Base-by-base conservation (phyloP, 306 rosid genomes). In the Gastrolobium villosum region DNA sequence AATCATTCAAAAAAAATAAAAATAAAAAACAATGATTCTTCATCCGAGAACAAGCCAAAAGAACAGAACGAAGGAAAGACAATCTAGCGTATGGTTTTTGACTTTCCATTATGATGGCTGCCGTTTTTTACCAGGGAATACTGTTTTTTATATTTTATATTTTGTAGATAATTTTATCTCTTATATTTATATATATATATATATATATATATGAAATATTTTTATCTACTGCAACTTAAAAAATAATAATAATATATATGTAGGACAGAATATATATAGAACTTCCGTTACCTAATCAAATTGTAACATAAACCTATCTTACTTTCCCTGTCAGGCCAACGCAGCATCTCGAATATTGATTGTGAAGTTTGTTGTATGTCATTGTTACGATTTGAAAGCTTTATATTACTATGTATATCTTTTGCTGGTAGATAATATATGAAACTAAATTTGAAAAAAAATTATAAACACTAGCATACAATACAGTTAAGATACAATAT, bases 261-360 rank as follows among this genome's bases (percentile, higher is more conserved):
- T 48, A 48, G 13, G 15, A 48, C 0, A 48, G 35, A 54, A 26
- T 54, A 10, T 5, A 5, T 6, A 1, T 2, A 45, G 1, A 2
- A 45, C 11, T 20, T 20, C 2, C 26, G 26, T 20, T 20, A 49
- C 15, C 59, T 5, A 14, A 62, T 13, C 10, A 37, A n/a, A 14
- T 37, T 62, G 31, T 46, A 3, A 63, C 48, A 14, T 63, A 3
- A 20, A 41, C 52, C 50, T 41, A 65, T 65, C 71, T 10, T 41
- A 20, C 54, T 64, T 40, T 39, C 53, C 9, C 11, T 43, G n/a
- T 66, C 72, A 66, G 10, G 40, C 72, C 48, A 44, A 10, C 20
- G 5, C 43, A 11, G 10, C 59, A 46, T 56, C 32, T 20, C 6
- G 31, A 52, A 30, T 41, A 31, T 36, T 6, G 53, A 28, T 36